These are phyloP conservation scores for Aspergillus ustus DNA, from an alignment of 2,329 filamentous ascomycete species.

Conservation along the genomic window DNA sequence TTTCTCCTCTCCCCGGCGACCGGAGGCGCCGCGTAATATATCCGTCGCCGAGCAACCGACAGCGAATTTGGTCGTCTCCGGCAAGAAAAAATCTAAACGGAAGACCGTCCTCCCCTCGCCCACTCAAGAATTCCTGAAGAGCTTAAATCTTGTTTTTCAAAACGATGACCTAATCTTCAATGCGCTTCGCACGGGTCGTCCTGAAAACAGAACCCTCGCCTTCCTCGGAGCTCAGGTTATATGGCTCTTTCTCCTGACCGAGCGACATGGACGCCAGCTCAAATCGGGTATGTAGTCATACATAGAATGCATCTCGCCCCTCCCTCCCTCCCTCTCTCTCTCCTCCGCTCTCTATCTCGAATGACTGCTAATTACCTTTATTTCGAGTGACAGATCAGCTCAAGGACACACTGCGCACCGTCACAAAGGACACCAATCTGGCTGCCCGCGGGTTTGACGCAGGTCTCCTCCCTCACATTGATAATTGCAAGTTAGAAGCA, in stretches of 20 bases:
- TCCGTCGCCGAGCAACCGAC: background rate
- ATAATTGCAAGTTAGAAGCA: slow-evolving; percentile 23
- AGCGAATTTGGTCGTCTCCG: too few species aligned
- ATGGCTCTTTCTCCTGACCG: background rate
- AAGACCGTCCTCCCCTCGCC: background rate
- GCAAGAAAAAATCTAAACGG: background rate
- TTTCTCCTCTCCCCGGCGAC: too few species aligned
- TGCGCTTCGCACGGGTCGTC: background rate
- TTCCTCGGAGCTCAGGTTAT: slow-evolving; percentile 15
- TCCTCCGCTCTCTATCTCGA: too few species aligned
- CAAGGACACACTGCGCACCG: background rate
- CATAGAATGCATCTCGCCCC: too few species aligned
- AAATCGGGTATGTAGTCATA: background rate
- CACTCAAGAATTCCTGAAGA: background rate
- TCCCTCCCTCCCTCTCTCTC: too few species aligned
- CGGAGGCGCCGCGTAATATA: too few species aligned
- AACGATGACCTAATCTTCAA: background rate
- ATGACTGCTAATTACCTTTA: too few species aligned
- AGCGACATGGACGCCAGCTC: background rate
- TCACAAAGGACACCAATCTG: slow-evolving; percentile 20
- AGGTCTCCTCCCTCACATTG: slow-evolving; percentile 16
- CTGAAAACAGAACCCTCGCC: slow-evolving; percentile 16
- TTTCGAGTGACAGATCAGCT: background rate
- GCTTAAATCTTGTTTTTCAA: background rate
- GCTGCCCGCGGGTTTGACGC: slow-evolving; percentile 13